Evolutionary conservation across 208 protist species (phyloP).

Genomic region (Trypanosoma avium): DNA sequence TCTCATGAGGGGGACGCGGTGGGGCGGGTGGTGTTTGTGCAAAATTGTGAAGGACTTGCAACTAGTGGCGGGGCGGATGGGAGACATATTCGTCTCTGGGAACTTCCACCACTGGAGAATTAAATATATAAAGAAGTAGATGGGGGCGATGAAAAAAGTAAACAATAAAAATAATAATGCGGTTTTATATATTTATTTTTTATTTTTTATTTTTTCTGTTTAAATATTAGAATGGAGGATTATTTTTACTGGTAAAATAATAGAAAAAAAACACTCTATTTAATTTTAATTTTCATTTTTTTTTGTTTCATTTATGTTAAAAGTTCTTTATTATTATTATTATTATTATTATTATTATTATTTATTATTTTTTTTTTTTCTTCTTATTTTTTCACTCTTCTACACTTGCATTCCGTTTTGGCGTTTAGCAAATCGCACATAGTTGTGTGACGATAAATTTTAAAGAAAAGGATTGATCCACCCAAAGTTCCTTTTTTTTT

Average conservation of each 20-base stretch:
- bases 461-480: no score
- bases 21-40: slow-evolving; percentile 47
- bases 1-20: slow-evolving; percentile 55
- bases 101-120: slow-evolving; percentile 31
- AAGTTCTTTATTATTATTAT: slow-evolving; percentile 1
- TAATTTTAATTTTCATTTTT: slow-evolving; percentile 23
- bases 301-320: slow-evolving; percentile 10
- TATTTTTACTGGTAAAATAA: neutral
- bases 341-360: no score
- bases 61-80: slow-evolving; percentile 59
- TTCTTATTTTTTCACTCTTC: no score
- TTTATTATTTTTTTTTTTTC: no score
- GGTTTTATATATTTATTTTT: neutral
- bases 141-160: neutral
- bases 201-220: slow-evolving; percentile 7
- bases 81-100: slow-evolving; percentile 59
- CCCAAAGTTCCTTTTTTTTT: no score
- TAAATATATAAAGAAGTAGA: neutral
- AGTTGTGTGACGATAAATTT: no score
- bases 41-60: slow-evolving; percentile 55
- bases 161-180: neutral
- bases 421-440: no score
- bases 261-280: neutral
- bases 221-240: neutral
- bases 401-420: no score